Base-by-base conservation (phyloP, 768 basidiomycete species). In the Psilocybe tampanensis region DNA sequence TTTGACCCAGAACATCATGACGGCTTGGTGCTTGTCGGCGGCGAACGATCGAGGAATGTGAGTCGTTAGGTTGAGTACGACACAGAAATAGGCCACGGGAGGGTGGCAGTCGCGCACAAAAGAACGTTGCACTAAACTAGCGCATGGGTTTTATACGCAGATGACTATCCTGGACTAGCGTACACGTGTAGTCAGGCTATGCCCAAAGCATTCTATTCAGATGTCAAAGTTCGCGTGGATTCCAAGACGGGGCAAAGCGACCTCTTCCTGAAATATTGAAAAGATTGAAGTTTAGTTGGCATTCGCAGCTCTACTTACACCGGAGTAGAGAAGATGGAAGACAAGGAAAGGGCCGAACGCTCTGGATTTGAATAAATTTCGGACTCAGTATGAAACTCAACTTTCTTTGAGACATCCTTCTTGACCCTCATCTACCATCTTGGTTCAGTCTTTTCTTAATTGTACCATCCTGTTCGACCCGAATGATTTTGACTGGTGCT, bases 111-210 rank as follows among this genome's bases (percentile, higher is more conserved):
- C 26, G 22, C 44, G 44, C 44, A 24, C 22, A 47, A 24, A 29
- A 29, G 29, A 9, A 24, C 44, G 12, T 18, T 29, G 17, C 47
- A 29, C 29, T 33, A 48, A 29, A n/a, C n/a, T 47, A 29, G 19
- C 26, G 47, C 26, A 48, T 48, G 24, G 47, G 9, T 19, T 48
- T 48, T 48, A 33, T 48, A 48, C 47, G 47, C 26, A 48, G 19
- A 48, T 29, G 26, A 48, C 47, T 21, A 17, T 48, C 47, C 29
- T 48, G 26, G 47, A 32, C 2, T 48, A 48, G 47, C 18, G 26
- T 34, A 23, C 47, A 48, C 47, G 47, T 48, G 47, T 33, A 32
- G n/a, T n/a, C 29, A 48, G 47, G 47, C 26, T 48, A 17, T 33
- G n/a, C 47, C 29, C 6, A 39, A 48, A 32, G 47, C 24, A 45